These are phyloP conservation scores for Piper longum DNA, from an alignment of 164 flowering plant genomes.

Conservation along the genomic window DNA sequence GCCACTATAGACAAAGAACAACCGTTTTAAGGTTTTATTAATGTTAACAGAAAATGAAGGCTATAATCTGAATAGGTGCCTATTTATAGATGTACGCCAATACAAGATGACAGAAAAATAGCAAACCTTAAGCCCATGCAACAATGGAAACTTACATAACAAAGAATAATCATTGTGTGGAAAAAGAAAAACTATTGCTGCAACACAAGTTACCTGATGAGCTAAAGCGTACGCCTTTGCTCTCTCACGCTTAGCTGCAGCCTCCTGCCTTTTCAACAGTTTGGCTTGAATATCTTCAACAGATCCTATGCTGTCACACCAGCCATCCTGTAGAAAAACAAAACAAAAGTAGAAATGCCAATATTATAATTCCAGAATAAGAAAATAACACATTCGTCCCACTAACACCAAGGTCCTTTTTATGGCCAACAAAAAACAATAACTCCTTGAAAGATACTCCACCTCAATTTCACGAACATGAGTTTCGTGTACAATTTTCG, in stretches of 20 bases:
- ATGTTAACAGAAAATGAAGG: neutral
- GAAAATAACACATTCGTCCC: neutral
- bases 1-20: slow-evolving; percentile 51
- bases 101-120: no score
- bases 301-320: slow-evolving; percentile 95
- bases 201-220: slow-evolving; percentile 53
- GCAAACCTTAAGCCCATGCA: no score
- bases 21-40: neutral
- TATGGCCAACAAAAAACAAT: neutral
- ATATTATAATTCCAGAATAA: neutral
- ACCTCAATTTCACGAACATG: slow-evolving; percentile 89
- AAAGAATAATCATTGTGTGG: no score
- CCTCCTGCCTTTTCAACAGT: slow-evolving; percentile 88
- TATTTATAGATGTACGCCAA: no score
- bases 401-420: neutral
- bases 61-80: no score
- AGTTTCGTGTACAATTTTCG: slow-evolving; percentile 64
- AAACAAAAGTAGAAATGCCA: slow-evolving; percentile 4
- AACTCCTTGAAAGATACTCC: neutral
- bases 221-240: slow-evolving; percentile 97
- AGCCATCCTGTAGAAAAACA: slow-evolving; percentile 56
- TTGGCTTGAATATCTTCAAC: slow-evolving; percentile 85
- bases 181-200: no score
- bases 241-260: slow-evolving; percentile 98
- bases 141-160: no score